Conservation (phyloP, 2,329 filamentous ascomycete genomes). For the Leptographium procerum region DNA sequence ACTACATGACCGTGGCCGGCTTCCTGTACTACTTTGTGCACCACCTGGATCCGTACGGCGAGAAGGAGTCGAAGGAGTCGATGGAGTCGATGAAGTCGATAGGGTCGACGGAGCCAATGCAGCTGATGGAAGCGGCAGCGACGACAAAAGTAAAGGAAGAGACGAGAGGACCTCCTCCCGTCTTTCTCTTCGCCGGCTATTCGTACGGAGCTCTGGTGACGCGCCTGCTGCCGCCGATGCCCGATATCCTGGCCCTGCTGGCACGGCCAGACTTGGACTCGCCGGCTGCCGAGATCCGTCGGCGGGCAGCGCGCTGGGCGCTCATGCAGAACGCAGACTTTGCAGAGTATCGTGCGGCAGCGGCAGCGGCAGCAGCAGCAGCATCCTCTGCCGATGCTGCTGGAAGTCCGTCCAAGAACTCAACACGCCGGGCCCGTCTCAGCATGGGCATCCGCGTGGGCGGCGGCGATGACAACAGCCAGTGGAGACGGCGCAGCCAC, state of each 20-base stretch:
- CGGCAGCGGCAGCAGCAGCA: conserved; percentile 13
- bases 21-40: conserved; percentile 68
- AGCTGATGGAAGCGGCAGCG: no score
- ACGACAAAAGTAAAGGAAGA: no score
- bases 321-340: conserved; percentile 45
- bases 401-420: neutral
- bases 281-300: conserved; percentile 54
- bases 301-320: conserved; percentile 58
- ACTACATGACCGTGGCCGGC: conserved; percentile 74
- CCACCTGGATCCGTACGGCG: conserved; percentile 34
- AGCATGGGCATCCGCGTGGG: conserved; percentile 35
- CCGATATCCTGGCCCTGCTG: conserved; percentile 50
- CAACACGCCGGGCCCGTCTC: conserved; percentile 10
- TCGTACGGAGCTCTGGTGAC: conserved; percentile 85
- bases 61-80: neutral
- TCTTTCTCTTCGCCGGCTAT: conserved; percentile 59
- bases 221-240: conserved; percentile 54
- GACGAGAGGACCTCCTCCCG: conserved; percentile 16
- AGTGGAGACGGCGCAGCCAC: conserved; percentile 11
- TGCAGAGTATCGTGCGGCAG: conserved; percentile 20
- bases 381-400: neutral
- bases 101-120: no score
- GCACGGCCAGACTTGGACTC: conserved; percentile 38
- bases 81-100: neutral
- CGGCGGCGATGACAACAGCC: conserved; percentile 29